A percentile compares a stretch with the other conserved stretches of the same genome.
These are phyloP conservation scores for Trebouxia gelatinosa DNA, from an alignment of 163 green algal species.

Conservation along the genomic window DNA sequence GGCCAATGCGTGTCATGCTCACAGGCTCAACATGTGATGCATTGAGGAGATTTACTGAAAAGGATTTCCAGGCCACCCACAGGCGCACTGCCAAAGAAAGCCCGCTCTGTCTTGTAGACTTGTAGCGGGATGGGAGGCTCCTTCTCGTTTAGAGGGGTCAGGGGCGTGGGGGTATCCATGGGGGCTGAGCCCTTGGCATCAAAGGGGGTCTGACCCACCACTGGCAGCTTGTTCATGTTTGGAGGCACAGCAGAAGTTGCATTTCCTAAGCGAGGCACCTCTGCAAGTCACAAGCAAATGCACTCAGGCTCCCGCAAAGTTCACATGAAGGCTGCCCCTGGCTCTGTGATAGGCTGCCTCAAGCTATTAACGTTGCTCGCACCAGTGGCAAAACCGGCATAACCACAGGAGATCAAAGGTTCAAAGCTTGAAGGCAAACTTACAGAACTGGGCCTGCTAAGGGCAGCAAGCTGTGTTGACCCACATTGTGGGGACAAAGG, in stretches of 20 bases:
- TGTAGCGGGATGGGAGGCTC: not conserved
- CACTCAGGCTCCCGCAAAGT: slow-evolving; percentile 85
- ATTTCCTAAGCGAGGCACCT: too few relatives aligned
- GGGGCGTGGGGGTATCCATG: not conserved
- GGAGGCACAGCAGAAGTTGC: not conserved
- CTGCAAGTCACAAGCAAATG: too few relatives aligned
- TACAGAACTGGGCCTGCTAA: too few relatives aligned
- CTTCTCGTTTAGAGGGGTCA: not conserved
- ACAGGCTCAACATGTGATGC: too few relatives aligned
- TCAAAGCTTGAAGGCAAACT: too few relatives aligned
- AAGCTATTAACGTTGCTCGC: too few relatives aligned
- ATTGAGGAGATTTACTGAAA: not conserved
- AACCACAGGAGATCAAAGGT: too few relatives aligned
- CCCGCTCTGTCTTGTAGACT: not conserved
- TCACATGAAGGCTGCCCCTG: slow-evolving; percentile 83
- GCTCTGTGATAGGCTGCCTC: too few relatives aligned
- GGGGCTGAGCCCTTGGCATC: not conserved
- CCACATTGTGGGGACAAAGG: too few relatives aligned
- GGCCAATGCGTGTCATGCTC: too few relatives aligned
- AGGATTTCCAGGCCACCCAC: not conserved
- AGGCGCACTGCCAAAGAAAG: slow-evolving; percentile 12
- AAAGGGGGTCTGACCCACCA: slow-evolving; percentile 21
- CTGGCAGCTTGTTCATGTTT: slow-evolving; percentile 17
- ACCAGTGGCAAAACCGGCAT: too few relatives aligned
- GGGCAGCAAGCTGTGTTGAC: too few relatives aligned